Evolutionary conservation across 1,284 basidiomycete species (phyloP), one percentile per base, ranked within the genome.

Genomic region (Mycena sp.): DNA sequence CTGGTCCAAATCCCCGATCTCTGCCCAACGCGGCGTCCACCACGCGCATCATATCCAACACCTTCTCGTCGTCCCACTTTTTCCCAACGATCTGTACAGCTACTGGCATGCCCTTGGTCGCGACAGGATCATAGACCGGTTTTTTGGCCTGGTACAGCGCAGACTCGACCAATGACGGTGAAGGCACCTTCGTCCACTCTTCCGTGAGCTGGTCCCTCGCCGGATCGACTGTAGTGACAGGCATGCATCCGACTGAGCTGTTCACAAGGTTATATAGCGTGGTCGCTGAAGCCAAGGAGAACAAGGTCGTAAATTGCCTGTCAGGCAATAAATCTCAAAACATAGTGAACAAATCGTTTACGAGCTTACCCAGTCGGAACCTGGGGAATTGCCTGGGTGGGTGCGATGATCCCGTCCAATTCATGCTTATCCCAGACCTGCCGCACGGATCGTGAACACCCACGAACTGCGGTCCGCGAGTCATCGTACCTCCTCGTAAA

Each of bases 41-140:
- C n/a, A 95, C 77, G 65, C 83, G 80, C 94, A 96, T 96, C 77
- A 95, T 85, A 23, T 78, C 87, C 49, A 97, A 72, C 2, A 95
- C 88, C 75, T 93, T 93, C 80, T 96, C 95, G 54, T 97, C 95
- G 70, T 95, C 90, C 85, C 88, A 94, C 65, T 82, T 85, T 71
- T 81, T 85, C 0, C 92, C 92, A 0, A 92, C 89, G 23, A 96
- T 73, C 77, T 98, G 95, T 43, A 98, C 84, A 1, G 87, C 91
- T 0, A 97, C 85, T 0, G 95, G 94, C 74, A 98, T 82, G 0
- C 94, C 94, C 23, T 85, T 78, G 87, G 92, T 93, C 71, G 81
- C 82, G 21, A 83, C 78, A 1, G 91, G 86, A 71, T 96, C 82
- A 70, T 97, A 98, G 21, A 86, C 76, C 32, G 81, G 78, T 7